Evolutionary conservation across 176 grass and related monocot genomes (phyloP), one percentile per base, ranked within the genome.

Genomic region (Ensete ventricosum): DNA sequence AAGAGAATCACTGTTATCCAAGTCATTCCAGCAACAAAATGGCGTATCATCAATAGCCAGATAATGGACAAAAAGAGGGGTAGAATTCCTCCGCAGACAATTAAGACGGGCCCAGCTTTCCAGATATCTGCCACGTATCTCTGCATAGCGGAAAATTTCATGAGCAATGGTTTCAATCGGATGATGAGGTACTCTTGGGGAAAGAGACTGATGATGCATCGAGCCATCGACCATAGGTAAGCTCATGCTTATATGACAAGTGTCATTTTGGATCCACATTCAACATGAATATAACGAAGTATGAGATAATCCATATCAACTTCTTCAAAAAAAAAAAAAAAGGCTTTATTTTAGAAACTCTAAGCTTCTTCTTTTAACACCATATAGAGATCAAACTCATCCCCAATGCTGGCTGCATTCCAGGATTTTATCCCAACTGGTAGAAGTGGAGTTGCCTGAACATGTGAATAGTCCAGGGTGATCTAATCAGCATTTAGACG

Each of bases 1-100:
- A 99, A 99, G 51, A 99, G 84, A 52, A 94, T 55, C 55, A 99
- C 84, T 58, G 95, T 99, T 81, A 99, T 87, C 95, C 95, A 99
- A 73, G 95, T 88, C 95, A 94, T 99, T 50, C 82, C 95, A 64
- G 86, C 90, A 84, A 94, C 91, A 55, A 99, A 91, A 83, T 94
- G 92, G 34, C 95, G 88, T 77, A 99, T 99, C 95, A 99, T 94
- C 79, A 99, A 64, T 72, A 99, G 72, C 95, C 95, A 99, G 67
- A 86, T 82, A 55, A 81, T 78, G 77, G 95, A 99, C 65, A 99
- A 69, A 82, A 99, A 94, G 71, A 94, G 73, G n/a, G 95, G 95
- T 67, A 99, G 75, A 14, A 99, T 89, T 90, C 86, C 90, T 87
- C 95, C 95, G 77, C 95, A 99, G 55, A 99, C 95, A 6, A 99